phyloP scores from a whole-genome alignment of 2,329 filamentous ascomycete species.

The Chaetomiaceae sp. region DNA sequence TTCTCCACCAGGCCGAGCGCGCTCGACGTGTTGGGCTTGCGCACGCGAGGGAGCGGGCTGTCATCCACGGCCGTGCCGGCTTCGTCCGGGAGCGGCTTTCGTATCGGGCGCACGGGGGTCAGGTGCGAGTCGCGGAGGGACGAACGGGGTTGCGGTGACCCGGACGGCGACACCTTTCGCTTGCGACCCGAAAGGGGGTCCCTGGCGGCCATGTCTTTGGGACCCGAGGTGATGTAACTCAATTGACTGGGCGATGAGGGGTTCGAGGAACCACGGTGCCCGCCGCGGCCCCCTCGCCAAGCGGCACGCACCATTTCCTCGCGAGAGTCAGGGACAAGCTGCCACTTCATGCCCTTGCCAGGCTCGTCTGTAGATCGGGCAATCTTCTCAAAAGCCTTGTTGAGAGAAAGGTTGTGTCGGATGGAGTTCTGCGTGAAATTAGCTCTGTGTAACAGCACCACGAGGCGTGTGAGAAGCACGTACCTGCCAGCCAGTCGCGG shows the following conservation, averaged over 20 bases:
- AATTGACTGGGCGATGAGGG: constrained; percentile 61
- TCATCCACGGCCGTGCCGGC: constrained; percentile 45
- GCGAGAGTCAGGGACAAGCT: constrained; percentile 74
- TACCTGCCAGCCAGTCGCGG: constrained; percentile 80
- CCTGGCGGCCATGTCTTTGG: constrained; percentile 47
- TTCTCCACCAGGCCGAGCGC: constrained; percentile 44
- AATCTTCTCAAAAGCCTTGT: constrained; percentile 91
- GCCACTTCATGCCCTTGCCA: constrained; percentile 99
- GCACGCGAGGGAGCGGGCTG: constrained; percentile 55
- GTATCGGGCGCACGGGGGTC: constrained; percentile 50
- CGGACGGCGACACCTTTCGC: constrained; percentile 48
- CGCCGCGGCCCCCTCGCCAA: constrained; percentile 54
- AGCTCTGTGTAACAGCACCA: constrained; percentile 16
- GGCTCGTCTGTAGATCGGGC: constrained; percentile 89
- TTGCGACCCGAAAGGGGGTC: constrained; percentile 50
- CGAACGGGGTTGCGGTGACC: constrained; percentile 50
- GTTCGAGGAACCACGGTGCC: constrained; percentile 61
- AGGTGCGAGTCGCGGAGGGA: constrained; percentile 46
- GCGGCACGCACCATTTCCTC: constrained; percentile 82
- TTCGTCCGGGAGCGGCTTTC: constrained; percentile 35
- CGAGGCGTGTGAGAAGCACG: constrained; percentile 27
- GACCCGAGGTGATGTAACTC: constrained; percentile 55
- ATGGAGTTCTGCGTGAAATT: constrained; percentile 70
- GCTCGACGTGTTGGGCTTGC: constrained; percentile 40
- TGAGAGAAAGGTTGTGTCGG: constrained; percentile 89